Evolutionary conservation across 23 red algal species (phyloP).

Genomic region (Gracilaria vermiculophylla): DNA sequence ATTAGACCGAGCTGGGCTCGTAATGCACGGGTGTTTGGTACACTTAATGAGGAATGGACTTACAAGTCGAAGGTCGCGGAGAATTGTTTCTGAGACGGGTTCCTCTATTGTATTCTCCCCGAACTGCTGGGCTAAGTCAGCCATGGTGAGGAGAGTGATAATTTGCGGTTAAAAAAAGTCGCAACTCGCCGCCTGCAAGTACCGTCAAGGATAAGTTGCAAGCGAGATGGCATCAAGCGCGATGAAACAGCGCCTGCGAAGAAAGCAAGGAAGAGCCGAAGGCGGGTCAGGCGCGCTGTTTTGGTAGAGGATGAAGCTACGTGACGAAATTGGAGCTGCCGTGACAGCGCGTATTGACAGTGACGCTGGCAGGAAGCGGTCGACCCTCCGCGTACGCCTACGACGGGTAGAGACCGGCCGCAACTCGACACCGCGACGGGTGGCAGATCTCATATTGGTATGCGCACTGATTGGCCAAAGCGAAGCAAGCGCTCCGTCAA

Average conservation of each 20-base stretch:
- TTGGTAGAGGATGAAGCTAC: not conserved
- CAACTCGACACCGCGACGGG: no score
- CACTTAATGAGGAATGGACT: not conserved
- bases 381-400: not conserved
- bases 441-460: no score
- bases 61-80: slow-evolving; percentile 86
- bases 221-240: no score
- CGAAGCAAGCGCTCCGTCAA: no score
- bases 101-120: slow-evolving; percentile 92
- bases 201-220: no score
- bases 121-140: slow-evolving; percentile 55
- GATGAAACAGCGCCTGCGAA: no score
- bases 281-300: not conserved
- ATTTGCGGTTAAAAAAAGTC: not conserved
- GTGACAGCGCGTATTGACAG: not conserved
- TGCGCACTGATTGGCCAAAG: not conserved
- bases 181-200: no score
- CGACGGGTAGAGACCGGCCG: not conserved
- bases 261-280: not conserved
- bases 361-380: no score
- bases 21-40: no score
- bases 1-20: not conserved
- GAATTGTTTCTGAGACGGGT: slow-evolving; percentile 76
- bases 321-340: not conserved
- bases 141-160: slow-evolving; percentile 14